Base-by-base conservation (phyloP, 1,284 basidiomycete species). In the Ceratobasidium sp. region DNA sequence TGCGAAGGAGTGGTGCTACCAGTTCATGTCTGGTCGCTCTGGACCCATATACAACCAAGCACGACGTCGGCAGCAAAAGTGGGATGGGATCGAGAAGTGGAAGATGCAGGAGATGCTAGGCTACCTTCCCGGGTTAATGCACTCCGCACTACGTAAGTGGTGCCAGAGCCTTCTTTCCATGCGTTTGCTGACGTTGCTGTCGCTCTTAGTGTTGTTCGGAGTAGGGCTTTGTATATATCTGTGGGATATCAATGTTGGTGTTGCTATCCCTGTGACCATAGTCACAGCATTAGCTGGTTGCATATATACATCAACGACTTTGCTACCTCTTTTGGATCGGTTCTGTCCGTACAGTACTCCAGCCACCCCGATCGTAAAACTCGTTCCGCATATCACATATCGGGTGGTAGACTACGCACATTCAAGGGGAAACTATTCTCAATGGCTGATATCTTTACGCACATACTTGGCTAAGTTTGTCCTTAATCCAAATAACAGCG, bases 1-100 rank as follows among this genome's bases (percentile, higher is more conserved):
- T 5, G 50, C 62, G 10, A 67, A 67, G 32, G 62, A 67, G 26
- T 67, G 62, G 62, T 67, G 70, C 58, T 39, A 53, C 46, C 34
- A 34, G 36, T 60, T 72, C 46, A 34, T 72, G 36, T 23, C 48
- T 39, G 28, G 70, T 18, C 57, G 48, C 2, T 36, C 28, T 39
- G 60, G 57, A 12, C 39, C 3, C 5, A 14, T 46, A 34, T 39
- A 50, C 21, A 36, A 53, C 0, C 62, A 67, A 18, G 39, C 23
- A n/a, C 50, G 39, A 36, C 34, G 18, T 9, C 62, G 70, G 6
- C 70, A 72, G 12, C 39, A 6, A 14, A 48, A 34, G n/a, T 61
- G 48, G 39, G 32, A 53, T 8, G 58, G 57, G 26, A 50, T 72
- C 14, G 36, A 52, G 28, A 41, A 8, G 18, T 72, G 58, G 58